Evolutionary conservation across 2,329 filamentous ascomycete genomes (phyloP).

Genomic region (Incumbomyces delicatus): DNA sequence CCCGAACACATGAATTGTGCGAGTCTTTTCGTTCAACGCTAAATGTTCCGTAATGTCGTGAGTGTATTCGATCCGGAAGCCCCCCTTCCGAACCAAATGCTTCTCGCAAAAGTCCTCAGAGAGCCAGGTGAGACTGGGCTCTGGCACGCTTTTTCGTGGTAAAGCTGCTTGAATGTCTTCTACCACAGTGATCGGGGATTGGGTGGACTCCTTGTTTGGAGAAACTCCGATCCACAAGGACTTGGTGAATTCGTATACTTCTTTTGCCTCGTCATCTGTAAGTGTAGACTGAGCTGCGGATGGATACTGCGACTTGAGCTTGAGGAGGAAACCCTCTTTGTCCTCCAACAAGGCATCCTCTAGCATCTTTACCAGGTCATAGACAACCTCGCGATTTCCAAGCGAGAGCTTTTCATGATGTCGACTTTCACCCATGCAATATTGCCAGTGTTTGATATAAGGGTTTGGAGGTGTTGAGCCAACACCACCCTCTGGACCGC

Average conservation of each 20-base stretch:
- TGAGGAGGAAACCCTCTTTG: background rate
- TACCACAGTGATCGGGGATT: background rate
- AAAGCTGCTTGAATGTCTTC: background rate
- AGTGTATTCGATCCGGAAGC: constrained; percentile 3
- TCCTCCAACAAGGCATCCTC: background rate
- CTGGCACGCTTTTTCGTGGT: background rate
- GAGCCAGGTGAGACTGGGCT: background rate
- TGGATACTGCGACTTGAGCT: background rate
- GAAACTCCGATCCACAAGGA: background rate
- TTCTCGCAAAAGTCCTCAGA: background rate
- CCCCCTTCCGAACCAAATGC: background rate
- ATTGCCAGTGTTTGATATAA: background rate
- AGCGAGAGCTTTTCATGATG: background rate
- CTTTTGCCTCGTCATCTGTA: background rate
- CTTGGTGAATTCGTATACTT: background rate
- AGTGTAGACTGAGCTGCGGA: no score
- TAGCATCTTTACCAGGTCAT: background rate
- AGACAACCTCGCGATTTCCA: background rate
- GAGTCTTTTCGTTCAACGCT: background rate
- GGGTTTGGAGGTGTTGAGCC: background rate
- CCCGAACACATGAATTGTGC: background rate
- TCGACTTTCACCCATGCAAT: background rate
- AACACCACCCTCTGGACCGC: background rate
- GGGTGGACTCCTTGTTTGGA: background rate
- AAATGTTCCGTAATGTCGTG: background rate